Evolutionary conservation across 176 grass and related monocot species (phyloP).

Genomic region (Carex scoparia): DNA sequence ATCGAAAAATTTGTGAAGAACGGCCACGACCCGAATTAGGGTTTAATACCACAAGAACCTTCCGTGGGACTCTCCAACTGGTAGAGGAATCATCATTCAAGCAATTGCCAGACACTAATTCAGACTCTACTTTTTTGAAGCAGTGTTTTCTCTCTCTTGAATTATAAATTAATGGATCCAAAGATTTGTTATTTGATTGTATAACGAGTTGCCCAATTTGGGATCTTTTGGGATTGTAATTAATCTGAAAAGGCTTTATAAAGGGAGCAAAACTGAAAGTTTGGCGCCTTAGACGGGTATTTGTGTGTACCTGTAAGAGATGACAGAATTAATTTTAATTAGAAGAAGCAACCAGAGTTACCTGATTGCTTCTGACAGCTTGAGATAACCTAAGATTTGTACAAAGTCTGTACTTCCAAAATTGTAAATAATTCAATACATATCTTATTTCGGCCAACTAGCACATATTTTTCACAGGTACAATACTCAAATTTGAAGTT

Average conservation of each 20-base stretch:
- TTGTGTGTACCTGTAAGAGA: background rate
- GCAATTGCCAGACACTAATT: constrained; percentile 38
- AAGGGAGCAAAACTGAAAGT: constrained; percentile 7
- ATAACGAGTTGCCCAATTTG: background rate
- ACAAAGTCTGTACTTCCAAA: background rate
- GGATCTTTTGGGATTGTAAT: background rate
- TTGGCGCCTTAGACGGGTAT: background rate
- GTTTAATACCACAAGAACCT: constrained; percentile 84
- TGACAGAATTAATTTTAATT: background rate
- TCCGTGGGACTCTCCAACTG: constrained; percentile 39
- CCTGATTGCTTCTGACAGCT: background rate
- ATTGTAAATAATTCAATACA: background rate
- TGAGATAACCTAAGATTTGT: background rate
- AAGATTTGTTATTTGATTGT: constrained; percentile 6
- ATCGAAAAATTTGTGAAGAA: constrained; percentile 72
- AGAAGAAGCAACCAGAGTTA: background rate
- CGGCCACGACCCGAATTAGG: constrained; percentile 86
- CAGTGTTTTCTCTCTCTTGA: background rate
- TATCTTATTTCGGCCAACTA: background rate
- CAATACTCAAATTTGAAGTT: background rate
- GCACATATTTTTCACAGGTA: background rate
- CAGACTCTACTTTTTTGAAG: constrained; percentile 36
- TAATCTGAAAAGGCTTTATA: constrained; percentile 5
- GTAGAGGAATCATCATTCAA: constrained; percentile 43
- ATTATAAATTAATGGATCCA: constrained; percentile 9